Base-by-base conservation (phyloP, 1,284 basidiomycete species). In the Ceratobasidium sp. region DNA sequence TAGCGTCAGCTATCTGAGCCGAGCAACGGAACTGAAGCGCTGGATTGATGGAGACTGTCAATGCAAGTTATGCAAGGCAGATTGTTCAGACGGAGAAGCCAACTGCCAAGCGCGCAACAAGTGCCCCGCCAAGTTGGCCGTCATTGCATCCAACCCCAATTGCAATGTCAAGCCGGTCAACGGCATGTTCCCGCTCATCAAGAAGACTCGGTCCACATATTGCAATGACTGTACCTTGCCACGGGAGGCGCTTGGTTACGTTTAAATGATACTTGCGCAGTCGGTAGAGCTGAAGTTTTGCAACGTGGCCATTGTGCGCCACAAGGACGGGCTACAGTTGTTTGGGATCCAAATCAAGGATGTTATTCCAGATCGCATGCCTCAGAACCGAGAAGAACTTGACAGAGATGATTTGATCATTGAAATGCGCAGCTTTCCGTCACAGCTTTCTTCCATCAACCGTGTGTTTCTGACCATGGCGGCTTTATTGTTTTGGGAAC, bases 51-150 rank as follows among this genome's bases (percentile, higher is more conserved):
- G 22, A 7, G 38, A 31, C 10, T 72, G 71, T 34, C 29, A 70
- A 3, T 72, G 71, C 25, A 29, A 31, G 12, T 32, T 72, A 6
- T 72, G 71, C 45, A 27, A 22, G n/a, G 50, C 60, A 22, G 71
- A 72, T 53, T 27, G 55, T 25, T 35, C 5, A 35, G 71, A 72
- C 40, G 69, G 71, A 1, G 27, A 50, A 5, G 29, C 32, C 7
- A 27, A 27, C n/a, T 70, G 71, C 40, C 42, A 34, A 27, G 27
- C 8, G 12, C 58, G 71, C 13, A 47, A 62, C 12, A 27, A 3
- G 6, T 43, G 22, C 38, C 8, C 10, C 10, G 10, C 10, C 7
- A 20, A 10, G 10, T 47, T 47, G 45, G 22, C 10, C 22, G 40
- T n/a, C 10, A n/a, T 43, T 58, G 29, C 56, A 32, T 13, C 43